Conservation (phyloP, 805 yeast genomes). For the Wickerhamiella brachini region DNA sequence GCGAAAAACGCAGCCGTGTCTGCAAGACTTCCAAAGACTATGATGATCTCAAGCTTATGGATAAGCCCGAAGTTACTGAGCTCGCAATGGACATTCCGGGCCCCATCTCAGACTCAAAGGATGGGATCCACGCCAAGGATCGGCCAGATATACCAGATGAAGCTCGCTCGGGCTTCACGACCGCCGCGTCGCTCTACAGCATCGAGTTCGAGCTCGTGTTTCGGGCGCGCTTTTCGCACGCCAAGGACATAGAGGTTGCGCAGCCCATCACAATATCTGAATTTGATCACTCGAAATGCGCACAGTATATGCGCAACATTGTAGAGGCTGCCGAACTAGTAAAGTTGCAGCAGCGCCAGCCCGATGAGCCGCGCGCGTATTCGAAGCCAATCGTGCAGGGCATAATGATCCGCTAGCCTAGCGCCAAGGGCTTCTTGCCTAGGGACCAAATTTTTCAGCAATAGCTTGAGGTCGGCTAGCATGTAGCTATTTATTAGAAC, state of each 20-base stretch:
- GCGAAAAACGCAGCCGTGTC: conserved; percentile 21
- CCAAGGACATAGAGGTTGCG: conserved; percentile 26
- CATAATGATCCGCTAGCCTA: neutral
- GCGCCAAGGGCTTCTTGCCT: too few species aligned
- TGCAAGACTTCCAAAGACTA: conserved; percentile 18
- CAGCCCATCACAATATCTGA: conserved; percentile 25
- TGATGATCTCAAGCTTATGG: conserved; percentile 19
- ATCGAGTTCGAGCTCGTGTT: conserved; percentile 23
- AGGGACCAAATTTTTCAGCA: too few species aligned
- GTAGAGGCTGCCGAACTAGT: conserved; percentile 24
- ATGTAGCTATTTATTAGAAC: neutral
- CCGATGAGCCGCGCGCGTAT: neutral
- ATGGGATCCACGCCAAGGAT: conserved; percentile 21
- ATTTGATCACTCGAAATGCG: conserved; percentile 25
- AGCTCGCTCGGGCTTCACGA: conserved; percentile 25
- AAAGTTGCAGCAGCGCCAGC: neutral
- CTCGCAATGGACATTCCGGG: conserved; percentile 22
- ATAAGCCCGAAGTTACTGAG: conserved; percentile 15
- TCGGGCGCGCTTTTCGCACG: conserved; percentile 25
- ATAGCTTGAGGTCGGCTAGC: too few species aligned
- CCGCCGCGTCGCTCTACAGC: conserved; percentile 23
- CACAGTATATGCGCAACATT: conserved; percentile 23
- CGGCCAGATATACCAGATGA: conserved; percentile 24
- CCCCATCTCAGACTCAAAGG: conserved; percentile 13
- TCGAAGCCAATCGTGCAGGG: neutral